Evolutionary conservation across 73 alveolate species (phyloP).

Genomic region (Uronychia binucleata): DNA sequence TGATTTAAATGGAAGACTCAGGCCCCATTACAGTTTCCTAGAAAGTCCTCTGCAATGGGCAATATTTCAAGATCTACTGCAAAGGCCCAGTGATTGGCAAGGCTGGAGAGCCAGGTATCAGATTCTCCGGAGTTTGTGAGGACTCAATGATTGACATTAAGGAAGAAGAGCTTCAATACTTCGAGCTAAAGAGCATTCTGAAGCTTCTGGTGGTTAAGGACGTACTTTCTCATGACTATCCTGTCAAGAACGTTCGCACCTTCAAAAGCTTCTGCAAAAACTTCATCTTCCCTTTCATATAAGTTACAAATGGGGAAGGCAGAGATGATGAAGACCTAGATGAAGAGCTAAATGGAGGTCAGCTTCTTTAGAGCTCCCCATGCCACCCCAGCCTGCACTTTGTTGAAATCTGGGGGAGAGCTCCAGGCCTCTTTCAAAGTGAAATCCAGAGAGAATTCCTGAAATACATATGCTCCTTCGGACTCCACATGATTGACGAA

Average conservation of each 20-base stretch:
- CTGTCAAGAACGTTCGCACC: background rate
- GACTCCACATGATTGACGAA: constrained; percentile 1
- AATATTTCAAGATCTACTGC: constrained; percentile 2
- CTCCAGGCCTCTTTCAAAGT: constrained; percentile 5
- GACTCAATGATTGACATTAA: background rate
- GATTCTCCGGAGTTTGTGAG: constrained; percentile 1
- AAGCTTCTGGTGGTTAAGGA: constrained; percentile 2
- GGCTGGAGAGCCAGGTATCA: background rate
- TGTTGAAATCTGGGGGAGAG: constrained; percentile 10
- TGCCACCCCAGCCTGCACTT: background rate
- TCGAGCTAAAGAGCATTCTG: background rate
- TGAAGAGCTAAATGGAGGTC: background rate
- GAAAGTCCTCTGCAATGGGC: background rate
- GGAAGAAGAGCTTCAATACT: background rate
- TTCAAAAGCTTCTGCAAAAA: background rate
- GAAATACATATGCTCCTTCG: background rate
- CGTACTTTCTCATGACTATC: background rate
- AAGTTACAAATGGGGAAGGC: background rate
- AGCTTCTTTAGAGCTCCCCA: background rate
- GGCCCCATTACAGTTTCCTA: background rate
- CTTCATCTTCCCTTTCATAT: background rate
- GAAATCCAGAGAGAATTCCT: background rate
- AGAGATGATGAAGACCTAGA: background rate
- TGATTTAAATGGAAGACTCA: background rate
- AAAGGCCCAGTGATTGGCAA: background rate